These are phyloP conservation scores for Gnomoniopsis smithogilvyi DNA, from an alignment of 2,329 filamentous ascomycete genomes.

Conservation along the genomic window DNA sequence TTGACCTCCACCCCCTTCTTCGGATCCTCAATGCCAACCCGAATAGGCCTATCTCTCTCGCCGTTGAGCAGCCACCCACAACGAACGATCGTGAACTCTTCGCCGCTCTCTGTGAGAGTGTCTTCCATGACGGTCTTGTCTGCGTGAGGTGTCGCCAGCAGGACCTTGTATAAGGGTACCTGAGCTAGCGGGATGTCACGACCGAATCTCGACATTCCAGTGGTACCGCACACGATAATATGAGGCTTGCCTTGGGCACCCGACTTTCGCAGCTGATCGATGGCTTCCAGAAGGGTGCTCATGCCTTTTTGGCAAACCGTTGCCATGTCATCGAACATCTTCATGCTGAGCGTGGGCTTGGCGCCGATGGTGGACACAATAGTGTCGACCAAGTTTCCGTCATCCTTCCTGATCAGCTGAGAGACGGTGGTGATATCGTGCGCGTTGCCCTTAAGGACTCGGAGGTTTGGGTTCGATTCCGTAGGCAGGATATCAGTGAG, in stretches of 20 bases:
- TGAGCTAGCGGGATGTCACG: constrained; percentile 39
- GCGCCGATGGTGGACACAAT: constrained; percentile 48
- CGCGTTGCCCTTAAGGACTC: constrained; percentile 45
- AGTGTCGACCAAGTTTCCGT: constrained; percentile 37
- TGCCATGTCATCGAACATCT: constrained; percentile 40
- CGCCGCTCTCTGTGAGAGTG: constrained; percentile 24
- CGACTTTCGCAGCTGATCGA: constrained; percentile 28
- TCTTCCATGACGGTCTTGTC: constrained; percentile 46
- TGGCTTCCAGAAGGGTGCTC: constrained; percentile 36
- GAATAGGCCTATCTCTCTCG: constrained; percentile 25
- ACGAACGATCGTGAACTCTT: constrained; percentile 30
- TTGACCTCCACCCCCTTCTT: constrained; percentile 28
- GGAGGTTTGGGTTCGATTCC: constrained; percentile 33
- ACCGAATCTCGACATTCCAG: constrained; percentile 36
- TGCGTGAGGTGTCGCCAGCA: constrained; percentile 34
- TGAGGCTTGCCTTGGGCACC: constrained; percentile 30
- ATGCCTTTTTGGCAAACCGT: constrained; percentile 46
- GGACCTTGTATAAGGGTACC: constrained; percentile 37
- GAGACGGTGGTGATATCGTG: constrained; percentile 37
- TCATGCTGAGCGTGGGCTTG: constrained; percentile 27
- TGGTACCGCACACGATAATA: constrained; percentile 38
- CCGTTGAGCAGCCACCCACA: constrained; percentile 28
- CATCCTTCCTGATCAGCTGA: constrained; percentile 28
- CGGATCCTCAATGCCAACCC: constrained; percentile 38
- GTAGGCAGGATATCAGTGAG: constrained; percentile 35